Conservation (phyloP, 176 grass and related monocot genomes). For the Carex scoparia region DNA sequence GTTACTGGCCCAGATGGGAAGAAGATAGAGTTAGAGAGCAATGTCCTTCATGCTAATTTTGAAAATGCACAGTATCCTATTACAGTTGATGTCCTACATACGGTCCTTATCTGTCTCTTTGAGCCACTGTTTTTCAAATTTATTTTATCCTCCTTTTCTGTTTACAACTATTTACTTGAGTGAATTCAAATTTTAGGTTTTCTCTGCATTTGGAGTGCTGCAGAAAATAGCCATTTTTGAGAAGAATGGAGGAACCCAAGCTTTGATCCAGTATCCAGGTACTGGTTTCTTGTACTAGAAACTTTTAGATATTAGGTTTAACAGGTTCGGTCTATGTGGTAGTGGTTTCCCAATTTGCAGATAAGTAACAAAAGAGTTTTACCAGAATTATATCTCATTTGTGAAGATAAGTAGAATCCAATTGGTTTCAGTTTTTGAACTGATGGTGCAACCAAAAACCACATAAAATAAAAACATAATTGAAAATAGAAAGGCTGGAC, state of each 20-base stretch:
- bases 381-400: neutral
- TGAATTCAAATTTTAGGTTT: conserved; percentile 57
- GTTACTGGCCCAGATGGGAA: conserved; percentile 70
- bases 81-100: conserved; percentile 90
- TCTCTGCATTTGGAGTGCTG: conserved; percentile 77
- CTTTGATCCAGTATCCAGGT: conserved; percentile 94
- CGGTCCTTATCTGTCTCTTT: conserved; percentile 30
- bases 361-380: neutral
- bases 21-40: conserved; percentile 74
- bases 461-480: neutral
- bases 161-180: neutral
- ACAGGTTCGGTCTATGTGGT: neutral
- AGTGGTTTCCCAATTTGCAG: neutral
- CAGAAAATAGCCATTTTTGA: conserved; percentile 99
- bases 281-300: conserved; percentile 18
- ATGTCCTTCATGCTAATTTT: conserved; percentile 91
- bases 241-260: conserved; percentile 89
- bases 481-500: neutral
- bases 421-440: neutral
- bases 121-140: neutral
- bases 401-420: neutral
- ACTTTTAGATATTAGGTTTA: conserved; percentile 11
- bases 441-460: neutral
- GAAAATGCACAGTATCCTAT: conserved; percentile 95
- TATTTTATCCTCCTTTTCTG: neutral